Conservation (phyloP, 345 rosid genomes). For the Syzygium grande region DNA sequence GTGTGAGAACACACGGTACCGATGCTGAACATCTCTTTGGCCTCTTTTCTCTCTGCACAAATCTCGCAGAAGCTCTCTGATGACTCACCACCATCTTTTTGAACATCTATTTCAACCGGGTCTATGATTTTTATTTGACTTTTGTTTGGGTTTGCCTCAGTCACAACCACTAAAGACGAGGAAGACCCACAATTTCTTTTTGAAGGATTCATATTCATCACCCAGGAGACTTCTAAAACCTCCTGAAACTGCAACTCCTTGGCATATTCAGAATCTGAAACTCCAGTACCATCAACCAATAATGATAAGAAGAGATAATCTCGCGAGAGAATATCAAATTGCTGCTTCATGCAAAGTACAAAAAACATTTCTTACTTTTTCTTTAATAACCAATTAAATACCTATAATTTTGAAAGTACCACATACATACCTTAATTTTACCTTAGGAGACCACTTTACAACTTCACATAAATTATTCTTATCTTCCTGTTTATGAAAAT, state of each 20-base stretch:
- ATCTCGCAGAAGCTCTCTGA: constrained; percentile 36
- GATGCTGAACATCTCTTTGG: constrained; percentile 22
- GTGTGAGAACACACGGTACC: constrained; percentile 30
- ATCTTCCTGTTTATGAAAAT: neutral
- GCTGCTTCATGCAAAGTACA: neutral
- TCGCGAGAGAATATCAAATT: neutral
- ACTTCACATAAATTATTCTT: neutral
- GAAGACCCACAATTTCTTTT: neutral
- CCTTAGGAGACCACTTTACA: neutral
- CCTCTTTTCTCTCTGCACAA: constrained; percentile 41
- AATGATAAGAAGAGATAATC: neutral
- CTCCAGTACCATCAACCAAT: neutral
- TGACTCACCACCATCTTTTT: neutral
- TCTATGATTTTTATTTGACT: neutral
- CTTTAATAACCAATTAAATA: neutral
- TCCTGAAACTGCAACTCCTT: neutral
- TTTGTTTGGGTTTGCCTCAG: neutral
- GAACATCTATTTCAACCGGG: neutral
- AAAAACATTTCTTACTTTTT: rapidly evolving
- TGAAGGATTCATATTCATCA: neutral
- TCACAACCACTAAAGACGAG: neutral
- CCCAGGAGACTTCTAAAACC: neutral
- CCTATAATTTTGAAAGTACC: rapidly evolving
- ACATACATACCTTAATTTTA: neutral
- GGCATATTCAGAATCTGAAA: neutral